phyloP scores from a whole-genome alignment of 371 early-diverging fungal genomes.

The Mucor saturninus region DNA sequence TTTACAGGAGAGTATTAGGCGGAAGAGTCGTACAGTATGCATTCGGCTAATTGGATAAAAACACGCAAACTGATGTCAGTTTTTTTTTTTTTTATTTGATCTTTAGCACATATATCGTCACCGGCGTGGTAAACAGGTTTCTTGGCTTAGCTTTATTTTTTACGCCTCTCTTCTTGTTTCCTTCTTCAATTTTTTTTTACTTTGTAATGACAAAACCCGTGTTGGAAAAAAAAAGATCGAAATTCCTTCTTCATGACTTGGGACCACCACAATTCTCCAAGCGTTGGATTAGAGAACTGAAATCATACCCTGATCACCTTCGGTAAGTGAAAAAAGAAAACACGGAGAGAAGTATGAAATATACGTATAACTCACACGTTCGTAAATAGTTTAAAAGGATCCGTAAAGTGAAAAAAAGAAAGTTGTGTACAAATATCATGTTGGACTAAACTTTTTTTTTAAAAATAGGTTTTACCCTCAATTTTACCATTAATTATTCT shows the following conservation, averaged over 20 bases:
- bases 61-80: too few relatives aligned
- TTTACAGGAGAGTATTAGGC: too few relatives aligned
- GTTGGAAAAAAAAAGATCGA: too few relatives aligned
- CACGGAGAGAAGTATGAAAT: not conserved
- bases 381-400: not conserved
- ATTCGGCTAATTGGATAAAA: too few relatives aligned
- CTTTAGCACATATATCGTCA: too few relatives aligned
- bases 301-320: constrained; percentile 36
- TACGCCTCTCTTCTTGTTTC: too few relatives aligned
- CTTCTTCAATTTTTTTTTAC: too few relatives aligned
- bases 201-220: too few relatives aligned
- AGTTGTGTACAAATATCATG: not conserved
- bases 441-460: not conserved
- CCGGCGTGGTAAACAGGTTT: too few relatives aligned
- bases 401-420: constrained; percentile 2
- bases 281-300: constrained; percentile 26
- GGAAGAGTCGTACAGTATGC: too few relatives aligned
- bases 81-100: too few relatives aligned
- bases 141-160: too few relatives aligned
- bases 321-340: constrained; percentile 17
- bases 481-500: constrained; percentile 37
- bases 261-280: constrained; percentile 18
- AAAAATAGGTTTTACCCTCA: constrained; percentile 38
- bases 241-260: constrained; percentile 12
- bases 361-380: not conserved